These are phyloP conservation scores for Solanum pimpinellifolium DNA, from an alignment of 257 asterid species.

Conservation along the genomic window DNA sequence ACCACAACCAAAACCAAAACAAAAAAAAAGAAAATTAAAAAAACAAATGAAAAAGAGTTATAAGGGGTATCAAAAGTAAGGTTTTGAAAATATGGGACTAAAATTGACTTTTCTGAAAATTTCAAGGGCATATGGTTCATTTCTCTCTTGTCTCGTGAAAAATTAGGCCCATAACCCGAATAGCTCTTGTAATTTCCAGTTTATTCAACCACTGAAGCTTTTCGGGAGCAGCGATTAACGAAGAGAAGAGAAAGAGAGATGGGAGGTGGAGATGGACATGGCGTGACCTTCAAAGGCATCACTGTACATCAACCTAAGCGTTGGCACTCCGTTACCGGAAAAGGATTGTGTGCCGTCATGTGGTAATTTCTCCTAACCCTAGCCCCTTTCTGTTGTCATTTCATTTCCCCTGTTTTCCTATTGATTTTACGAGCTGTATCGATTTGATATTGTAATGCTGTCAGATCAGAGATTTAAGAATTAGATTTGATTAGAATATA, in stretches of 20 bases:
- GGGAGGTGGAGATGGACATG: conserved; percentile 57
- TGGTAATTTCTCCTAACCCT: conserved; percentile 31
- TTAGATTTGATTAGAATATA: not conserved
- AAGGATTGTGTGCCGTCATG: conserved; percentile 91
- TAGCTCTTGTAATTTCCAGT: not conserved
- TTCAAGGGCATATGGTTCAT: not conserved
- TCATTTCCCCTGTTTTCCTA: not conserved
- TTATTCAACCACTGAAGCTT: not conserved
- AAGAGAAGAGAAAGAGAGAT: conserved; percentile 7
- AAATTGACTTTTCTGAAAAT: not conserved
- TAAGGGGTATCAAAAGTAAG: not conserved
- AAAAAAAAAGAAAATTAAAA: too few species aligned
- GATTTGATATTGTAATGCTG: not conserved
- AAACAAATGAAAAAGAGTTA: not conserved
- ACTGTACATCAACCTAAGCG: conserved; percentile 77
- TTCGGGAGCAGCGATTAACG: not conserved
- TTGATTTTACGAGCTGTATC: not conserved
- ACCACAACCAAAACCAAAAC: not conserved
- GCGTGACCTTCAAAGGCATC: conserved; percentile 68
- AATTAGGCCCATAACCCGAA: not conserved
- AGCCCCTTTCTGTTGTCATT: not conserved
- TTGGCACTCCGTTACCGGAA: conserved; percentile 87
- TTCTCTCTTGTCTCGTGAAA: not conserved
- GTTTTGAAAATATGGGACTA: not conserved
- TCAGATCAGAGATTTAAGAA: not conserved